Evolutionary conservation across 2,329 filamentous ascomycete species (phyloP), one percentile per base, ranked within the genome.

Genomic region (Exophiala viscosa): DNA sequence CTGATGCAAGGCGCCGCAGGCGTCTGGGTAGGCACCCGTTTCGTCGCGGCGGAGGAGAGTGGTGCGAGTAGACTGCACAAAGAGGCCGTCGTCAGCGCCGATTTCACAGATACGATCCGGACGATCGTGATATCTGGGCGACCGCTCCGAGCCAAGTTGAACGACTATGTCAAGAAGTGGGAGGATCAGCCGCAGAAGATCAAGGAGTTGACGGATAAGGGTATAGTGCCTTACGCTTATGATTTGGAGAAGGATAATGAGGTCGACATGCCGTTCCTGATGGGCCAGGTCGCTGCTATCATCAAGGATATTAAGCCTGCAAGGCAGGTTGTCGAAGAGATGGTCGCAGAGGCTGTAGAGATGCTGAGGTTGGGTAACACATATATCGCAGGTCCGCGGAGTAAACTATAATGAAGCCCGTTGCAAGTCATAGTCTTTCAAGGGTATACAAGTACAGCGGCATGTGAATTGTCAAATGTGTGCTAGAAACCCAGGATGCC

Each of bases 1-100:
- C 74, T 97, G 68, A 92, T 95, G 84, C 87, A 93, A 66, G 92
- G 92, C 13, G 92, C 91, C 1, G 78, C 80, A 3, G 92, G 88
- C 9, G 92, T 95, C 1, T 97, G 92, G 92, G 91, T 97, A 1
- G 92, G 92, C 23, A 96, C 92, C 55, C 78, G 92, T 15, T 96
- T 96, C 70, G 89, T 96, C 13, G 91, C 92, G 1, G 83, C 82
- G 7, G 78, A 76, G 32, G 92, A 96, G 74, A 90, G 90, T 1
- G 86, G 85, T 13, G 91, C 89, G 65, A 88, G 85, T 67, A 79
- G 86, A 62, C 75, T 84, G 74, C 91, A 96, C 71, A 96, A 96
- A 74, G 76, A 86, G 62, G 86, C 85, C 28, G 90, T 96, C 0
- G 86, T 96, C 1, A 75, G 73, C n/a, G 92, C 90, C 51, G 79